These are phyloP conservation scores for Neopestalotiopsis sp. DNA, from an alignment of 2,329 filamentous ascomycete genomes.

Conservation along the genomic window DNA sequence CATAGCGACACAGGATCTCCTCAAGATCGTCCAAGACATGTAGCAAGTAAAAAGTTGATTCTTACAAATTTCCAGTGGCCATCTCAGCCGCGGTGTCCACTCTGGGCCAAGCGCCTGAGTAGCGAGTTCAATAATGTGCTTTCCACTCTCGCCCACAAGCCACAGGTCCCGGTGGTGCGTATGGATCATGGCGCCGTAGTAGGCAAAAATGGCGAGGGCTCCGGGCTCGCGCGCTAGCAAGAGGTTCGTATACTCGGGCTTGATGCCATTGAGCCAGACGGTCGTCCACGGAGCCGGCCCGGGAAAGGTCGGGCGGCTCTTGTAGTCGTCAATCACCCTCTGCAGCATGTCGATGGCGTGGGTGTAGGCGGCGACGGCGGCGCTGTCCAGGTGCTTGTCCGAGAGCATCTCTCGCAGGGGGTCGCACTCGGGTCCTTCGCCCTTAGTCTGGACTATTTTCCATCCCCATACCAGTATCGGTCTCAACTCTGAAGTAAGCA, in stretches of 20 bases:
- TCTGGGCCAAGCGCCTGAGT: background rate
- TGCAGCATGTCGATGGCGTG: slow-evolving; percentile 13
- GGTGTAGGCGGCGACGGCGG: background rate
- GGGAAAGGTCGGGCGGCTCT: slow-evolving; percentile 6
- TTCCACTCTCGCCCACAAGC: slow-evolving; percentile 30
- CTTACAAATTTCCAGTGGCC: slow-evolving; percentile 9
- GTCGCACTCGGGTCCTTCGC: slow-evolving; percentile 5
- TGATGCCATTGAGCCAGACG: background rate
- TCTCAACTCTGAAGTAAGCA: slow-evolving; percentile 8
- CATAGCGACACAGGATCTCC: background rate
- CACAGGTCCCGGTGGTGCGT: slow-evolving; percentile 30
- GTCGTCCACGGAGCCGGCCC: slow-evolving; percentile 7
- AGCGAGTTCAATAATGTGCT: slow-evolving; percentile 11
- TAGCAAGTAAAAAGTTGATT: background rate
- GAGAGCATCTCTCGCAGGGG: slow-evolving; percentile 10
- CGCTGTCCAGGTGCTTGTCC: background rate
- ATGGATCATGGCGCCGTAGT: slow-evolving; percentile 36
- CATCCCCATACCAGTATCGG: slow-evolving; percentile 15
- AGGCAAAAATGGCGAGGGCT: slow-evolving; percentile 33
- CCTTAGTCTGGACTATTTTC: slow-evolving; percentile 4
- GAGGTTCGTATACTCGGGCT: slow-evolving; percentile 24
- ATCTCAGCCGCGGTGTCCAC: slow-evolving; percentile 13
- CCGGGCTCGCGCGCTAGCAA: slow-evolving; percentile 29
- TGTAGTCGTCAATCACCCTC: slow-evolving; percentile 5
- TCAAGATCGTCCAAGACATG: background rate